Evolutionary conservation across 2,329 filamentous ascomycete genomes (phyloP).

Genomic region (Verticillium isaacii): DNA sequence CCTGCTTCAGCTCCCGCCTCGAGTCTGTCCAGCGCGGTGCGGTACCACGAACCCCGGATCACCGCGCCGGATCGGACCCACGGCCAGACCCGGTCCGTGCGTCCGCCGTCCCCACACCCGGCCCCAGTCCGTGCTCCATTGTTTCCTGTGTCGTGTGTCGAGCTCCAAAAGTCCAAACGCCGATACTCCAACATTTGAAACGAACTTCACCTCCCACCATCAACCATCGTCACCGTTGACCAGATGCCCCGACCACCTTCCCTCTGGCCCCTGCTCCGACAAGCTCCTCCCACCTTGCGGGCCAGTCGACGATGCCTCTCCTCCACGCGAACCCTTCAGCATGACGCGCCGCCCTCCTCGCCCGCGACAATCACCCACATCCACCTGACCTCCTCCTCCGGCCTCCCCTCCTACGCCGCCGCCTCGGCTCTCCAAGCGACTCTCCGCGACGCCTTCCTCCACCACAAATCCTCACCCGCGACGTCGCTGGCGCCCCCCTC

Average conservation of each 20-base stretch:
- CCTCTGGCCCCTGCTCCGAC: background rate
- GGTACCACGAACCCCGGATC: background rate
- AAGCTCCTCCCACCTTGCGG: background rate
- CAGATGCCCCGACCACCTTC: background rate
- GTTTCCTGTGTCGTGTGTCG: background rate
- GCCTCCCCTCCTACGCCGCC: conserved; percentile 5
- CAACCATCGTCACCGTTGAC: background rate
- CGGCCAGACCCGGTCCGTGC: background rate
- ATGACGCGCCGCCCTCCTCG: background rate
- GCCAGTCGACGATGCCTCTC: background rate
- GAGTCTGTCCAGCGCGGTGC: no score
- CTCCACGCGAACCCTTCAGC: background rate
- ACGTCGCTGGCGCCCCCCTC: conserved; percentile 40
- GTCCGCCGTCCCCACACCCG: no score
- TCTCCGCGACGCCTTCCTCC: conserved; percentile 25
- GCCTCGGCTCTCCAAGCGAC: conserved; percentile 12
- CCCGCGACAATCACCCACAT: conserved; percentile 8
- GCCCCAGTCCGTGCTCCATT: background rate
- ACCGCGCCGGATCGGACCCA: background rate
- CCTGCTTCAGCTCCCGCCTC: no score
- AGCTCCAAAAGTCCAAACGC: background rate
- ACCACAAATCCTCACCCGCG: conserved; percentile 24
- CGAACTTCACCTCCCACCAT: background rate
- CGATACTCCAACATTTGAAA: background rate
- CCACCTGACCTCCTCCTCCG: conserved; percentile 4